Evolutionary conservation across 1,139 yeast species (phyloP), one percentile per base, ranked within the genome.

Genomic region (Taphrina betulina): DNA sequence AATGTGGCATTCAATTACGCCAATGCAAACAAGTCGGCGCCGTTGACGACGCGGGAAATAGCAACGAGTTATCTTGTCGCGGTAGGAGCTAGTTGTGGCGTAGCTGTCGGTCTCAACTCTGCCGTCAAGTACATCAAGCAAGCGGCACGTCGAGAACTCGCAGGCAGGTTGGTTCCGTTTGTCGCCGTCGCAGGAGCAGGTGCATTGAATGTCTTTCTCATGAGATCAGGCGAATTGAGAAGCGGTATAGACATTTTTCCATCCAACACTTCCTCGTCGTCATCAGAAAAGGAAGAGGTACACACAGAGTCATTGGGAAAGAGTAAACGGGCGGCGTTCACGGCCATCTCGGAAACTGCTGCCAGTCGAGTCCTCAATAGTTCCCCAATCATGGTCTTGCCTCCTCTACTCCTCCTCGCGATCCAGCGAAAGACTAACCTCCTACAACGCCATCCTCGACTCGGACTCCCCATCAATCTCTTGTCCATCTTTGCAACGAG

Each of bases 131-230:
- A 83, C 60, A 74, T 92, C 66, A 84, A 78, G 65, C 19, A 36
- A 12, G 24, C 57, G 28, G 75, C 78, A 40, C 68, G 90, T 28
- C 70, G 78, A n/a, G 83, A 95, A 2, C 76, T 90, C 43, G 73
- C 92, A 60, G 83, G 90, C 37, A 81, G 98, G 64, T 76, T 92
- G 60, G 95, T 92, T 4, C 98, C 98, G 3, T 92, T 92, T 72
- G 97, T 97, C 1, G 98, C 98, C 2, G 98, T 92, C 36, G 96
- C 90, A 0, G 82, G 94, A 46, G 98, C 98, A 0, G 97, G 97
- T 67, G 76, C 90, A 35, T 95, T 89, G 40, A 92, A 92, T 65
- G 96, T 92, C 26, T 87, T 87, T 67, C 77, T 94, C 62, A 92
- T 92, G 98, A 82, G 98, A 72, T 81, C 94, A 60, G 95, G 89